Conservation (phyloP, 2,329 filamentous ascomycete species). For the Paecilomyces sp. region DNA sequence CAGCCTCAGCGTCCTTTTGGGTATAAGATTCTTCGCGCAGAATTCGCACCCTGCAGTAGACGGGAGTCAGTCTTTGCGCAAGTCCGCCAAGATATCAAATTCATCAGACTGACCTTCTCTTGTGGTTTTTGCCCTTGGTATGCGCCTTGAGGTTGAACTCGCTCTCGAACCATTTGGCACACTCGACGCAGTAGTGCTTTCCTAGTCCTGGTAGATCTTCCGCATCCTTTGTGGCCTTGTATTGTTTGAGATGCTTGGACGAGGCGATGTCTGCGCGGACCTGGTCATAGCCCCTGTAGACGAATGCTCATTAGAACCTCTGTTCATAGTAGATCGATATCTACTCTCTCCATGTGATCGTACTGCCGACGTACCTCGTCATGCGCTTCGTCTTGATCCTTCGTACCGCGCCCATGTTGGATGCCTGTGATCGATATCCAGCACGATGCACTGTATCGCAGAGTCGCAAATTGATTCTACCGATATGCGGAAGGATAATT, state of each 20-base stretch:
- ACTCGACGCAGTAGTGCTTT: conserved; percentile 81
- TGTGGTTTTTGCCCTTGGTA: conserved; percentile 84
- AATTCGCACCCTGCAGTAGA: conserved; percentile 61
- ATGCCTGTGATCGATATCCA: conserved; percentile 7
- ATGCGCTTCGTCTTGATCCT: conserved; percentile 68
- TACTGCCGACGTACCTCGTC: conserved; percentile 50
- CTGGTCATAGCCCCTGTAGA: conserved; percentile 80
- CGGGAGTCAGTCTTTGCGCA: background rate
- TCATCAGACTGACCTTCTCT: conserved; percentile 58
- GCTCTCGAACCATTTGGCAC: conserved; percentile 93
- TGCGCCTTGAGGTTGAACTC: conserved; percentile 70
- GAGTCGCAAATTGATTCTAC: conserved; percentile 8
- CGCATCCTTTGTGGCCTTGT: conserved; percentile 67
- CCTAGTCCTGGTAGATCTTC: conserved; percentile 88
- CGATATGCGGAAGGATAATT: conserved; percentile 29
- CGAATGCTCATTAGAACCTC: conserved; percentile 8
- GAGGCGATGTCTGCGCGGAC: conserved; percentile 75
- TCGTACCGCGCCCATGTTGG: conserved; percentile 59
- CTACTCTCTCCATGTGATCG: conserved; percentile 37
- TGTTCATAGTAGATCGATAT: conserved; percentile 3
- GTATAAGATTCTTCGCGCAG: conserved; percentile 79
- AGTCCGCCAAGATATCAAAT: background rate
- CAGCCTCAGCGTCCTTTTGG: conserved; percentile 78
- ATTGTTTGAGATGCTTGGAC: conserved; percentile 71
- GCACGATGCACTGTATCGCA: conserved; percentile 3